Evolutionary conservation across 2,329 filamentous ascomycete genomes (phyloP).

Genomic region (Amesomyces nigricolor): DNA sequence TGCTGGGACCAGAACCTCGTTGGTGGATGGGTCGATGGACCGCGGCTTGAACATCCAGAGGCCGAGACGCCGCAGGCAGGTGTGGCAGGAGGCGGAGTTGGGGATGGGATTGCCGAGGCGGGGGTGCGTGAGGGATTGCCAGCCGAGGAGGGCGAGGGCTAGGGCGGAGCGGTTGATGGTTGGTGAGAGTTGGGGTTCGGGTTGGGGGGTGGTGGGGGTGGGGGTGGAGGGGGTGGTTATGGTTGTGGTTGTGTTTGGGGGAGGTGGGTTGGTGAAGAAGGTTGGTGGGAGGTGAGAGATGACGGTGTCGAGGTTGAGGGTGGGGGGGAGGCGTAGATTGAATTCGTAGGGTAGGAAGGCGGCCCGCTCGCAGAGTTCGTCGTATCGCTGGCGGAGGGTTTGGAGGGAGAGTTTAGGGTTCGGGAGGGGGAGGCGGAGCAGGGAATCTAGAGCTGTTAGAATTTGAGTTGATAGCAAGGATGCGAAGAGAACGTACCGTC

Average conservation of each 20-base stretch:
- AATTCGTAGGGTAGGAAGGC: slow-evolving; percentile 56
- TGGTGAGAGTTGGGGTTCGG: slow-evolving; percentile 28
- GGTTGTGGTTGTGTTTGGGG: slow-evolving; percentile 23
- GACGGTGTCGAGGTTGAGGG: slow-evolving; percentile 46
- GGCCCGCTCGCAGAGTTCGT: slow-evolving; percentile 51
- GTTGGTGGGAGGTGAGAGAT: slow-evolving; percentile 46
- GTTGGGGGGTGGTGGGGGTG: slow-evolving; percentile 11
- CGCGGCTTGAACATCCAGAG: slow-evolving; percentile 91
- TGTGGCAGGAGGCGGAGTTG: slow-evolving; percentile 72
- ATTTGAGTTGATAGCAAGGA: neutral
- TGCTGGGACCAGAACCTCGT: slow-evolving; percentile 50
- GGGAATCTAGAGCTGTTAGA: slow-evolving; percentile 41
- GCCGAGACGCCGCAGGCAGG: slow-evolving; percentile 81
- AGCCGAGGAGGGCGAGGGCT: slow-evolving; percentile 65
- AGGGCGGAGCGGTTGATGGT: slow-evolving; percentile 57
- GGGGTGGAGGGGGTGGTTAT: slow-evolving; percentile 5
- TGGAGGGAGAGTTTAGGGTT: slow-evolving; percentile 55
- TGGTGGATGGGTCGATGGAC: slow-evolving; percentile 50
- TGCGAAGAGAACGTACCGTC: slow-evolving; percentile 52
- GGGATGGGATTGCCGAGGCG: slow-evolving; percentile 49
- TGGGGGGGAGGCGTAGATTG: slow-evolving; percentile 53
- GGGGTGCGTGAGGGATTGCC: slow-evolving; percentile 59
- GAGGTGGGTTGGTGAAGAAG: slow-evolving; percentile 48
- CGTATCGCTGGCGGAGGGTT: slow-evolving; percentile 58
- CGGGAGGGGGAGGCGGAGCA: slow-evolving; percentile 58